phyloP scores from a whole-genome alignment of 1,139 yeast species.

The Taiozyma sp. region DNA sequence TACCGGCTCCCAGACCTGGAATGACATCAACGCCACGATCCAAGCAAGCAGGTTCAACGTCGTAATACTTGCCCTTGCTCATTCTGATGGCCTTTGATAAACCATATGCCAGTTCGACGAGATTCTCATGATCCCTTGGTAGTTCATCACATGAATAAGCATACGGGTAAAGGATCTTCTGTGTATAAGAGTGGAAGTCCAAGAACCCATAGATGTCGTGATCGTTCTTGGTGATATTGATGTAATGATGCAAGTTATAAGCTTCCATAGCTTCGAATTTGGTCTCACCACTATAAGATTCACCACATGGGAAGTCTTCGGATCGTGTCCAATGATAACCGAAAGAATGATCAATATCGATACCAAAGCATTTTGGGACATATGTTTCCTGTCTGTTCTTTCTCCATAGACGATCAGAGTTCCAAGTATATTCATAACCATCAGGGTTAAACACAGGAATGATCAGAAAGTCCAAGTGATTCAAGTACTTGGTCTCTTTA shows the following conservation, averaged over 20 bases:
- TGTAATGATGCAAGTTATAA: slow-evolving; percentile 54
- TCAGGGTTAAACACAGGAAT: slow-evolving; percentile 88
- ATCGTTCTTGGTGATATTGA: slow-evolving; percentile 53
- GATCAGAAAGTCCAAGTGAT: slow-evolving; percentile 63
- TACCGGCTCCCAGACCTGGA: slow-evolving; percentile 78
- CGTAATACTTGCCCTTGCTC: slow-evolving; percentile 56
- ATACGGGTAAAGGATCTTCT: slow-evolving; percentile 78
- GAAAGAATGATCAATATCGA: slow-evolving; percentile 85
- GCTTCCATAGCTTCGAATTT: slow-evolving; percentile 81
- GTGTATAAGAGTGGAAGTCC: slow-evolving; percentile 83
- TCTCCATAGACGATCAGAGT: slow-evolving; percentile 77
- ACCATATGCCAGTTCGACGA: slow-evolving; percentile 79
- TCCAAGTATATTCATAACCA: slow-evolving; percentile 86
- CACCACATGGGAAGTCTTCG: slow-evolving; percentile 69
- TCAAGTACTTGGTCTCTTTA: slow-evolving; percentile 34
- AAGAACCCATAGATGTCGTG: slow-evolving; percentile 71
- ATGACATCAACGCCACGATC: slow-evolving; percentile 64
- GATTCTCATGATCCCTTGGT: slow-evolving; percentile 78
- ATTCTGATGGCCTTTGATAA: slow-evolving; percentile 67
- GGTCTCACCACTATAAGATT: slow-evolving; percentile 72
- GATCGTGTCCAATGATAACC: slow-evolving; percentile 69
- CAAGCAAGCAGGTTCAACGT: slow-evolving; percentile 73
- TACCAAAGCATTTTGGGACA: slow-evolving; percentile 66
- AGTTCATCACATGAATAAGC: slow-evolving; percentile 70
- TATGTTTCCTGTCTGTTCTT: slow-evolving; percentile 80